A percentile compares a stretch with the other conserved stretches of the same genome.
Evolutionary conservation across 2,329 filamentous ascomycete genomes (phyloP).

Genomic region (Fusarium avenaceum): DNA sequence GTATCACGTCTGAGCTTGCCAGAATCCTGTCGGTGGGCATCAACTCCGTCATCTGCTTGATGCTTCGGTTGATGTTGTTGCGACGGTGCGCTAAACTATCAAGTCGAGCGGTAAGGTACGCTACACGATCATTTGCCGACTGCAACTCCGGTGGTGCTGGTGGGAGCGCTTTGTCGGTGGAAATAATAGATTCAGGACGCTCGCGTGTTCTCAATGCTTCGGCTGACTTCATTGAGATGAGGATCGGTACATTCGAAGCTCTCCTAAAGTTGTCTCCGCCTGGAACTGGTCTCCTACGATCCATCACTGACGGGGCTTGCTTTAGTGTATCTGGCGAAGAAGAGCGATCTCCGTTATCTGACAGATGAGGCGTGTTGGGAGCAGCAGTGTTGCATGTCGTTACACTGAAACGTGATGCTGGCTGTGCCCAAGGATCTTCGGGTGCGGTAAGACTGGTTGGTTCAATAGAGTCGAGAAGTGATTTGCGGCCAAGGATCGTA

Average conservation of each 20-base stretch:
- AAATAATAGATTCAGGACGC: constrained; percentile 53
- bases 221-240: constrained; percentile 50
- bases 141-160: constrained; percentile 70
- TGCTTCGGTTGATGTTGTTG: constrained; percentile 78
- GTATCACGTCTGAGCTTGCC: constrained; percentile 73
- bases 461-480: constrained; percentile 26
- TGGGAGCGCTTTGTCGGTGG: constrained; percentile 71
- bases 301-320: constrained; percentile 48
- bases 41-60: constrained; percentile 82
- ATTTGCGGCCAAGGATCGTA: constrained; percentile 28
- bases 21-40: constrained; percentile 79
- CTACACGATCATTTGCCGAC: constrained; percentile 73
- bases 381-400: constrained; percentile 71
- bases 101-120: constrained; percentile 74
- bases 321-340: constrained; percentile 46
- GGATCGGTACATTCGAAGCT: constrained; percentile 45
- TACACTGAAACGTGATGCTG: constrained; percentile 73
- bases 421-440: constrained; percentile 62
- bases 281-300: constrained; percentile 51
- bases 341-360: constrained; percentile 45
- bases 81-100: constrained; percentile 75
- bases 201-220: constrained; percentile 24
- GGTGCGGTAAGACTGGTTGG: constrained; percentile 38
- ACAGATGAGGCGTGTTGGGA: constrained; percentile 48
- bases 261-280: constrained; percentile 43